Evolutionary conservation across 306 rosid species (phyloP), one percentile per base, ranked within the genome.

Genomic region (Elaeagnus macrophylla): DNA sequence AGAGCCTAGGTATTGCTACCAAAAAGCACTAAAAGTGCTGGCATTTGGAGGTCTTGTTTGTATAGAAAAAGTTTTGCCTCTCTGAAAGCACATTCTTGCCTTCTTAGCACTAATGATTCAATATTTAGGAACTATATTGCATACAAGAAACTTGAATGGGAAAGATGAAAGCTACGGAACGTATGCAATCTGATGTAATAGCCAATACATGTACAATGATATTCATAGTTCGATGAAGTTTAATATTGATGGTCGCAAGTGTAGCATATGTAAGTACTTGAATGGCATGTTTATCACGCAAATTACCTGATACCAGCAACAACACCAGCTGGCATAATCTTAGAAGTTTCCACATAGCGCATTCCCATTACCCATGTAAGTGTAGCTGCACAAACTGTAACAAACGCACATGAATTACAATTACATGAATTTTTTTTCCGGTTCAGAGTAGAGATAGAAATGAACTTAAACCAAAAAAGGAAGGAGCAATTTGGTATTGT

Each of bases 281-380:
- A 42, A 11, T 12, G 9, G 19, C 49, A 45, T 54, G 36, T 38
- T 12, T 38, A 64, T 18, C 32, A 54, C 59, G 49, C 54, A n/a
- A 48, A 50, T 66, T 72, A 85, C 97, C 93, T 89, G 59, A 89
- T 59, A 60, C 86, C 97, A 13, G 97, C 93, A 14, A 89, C 79
- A 65, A 89, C 37, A 53, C 93, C 97, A 64, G 97, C 84, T 12
- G 97, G 97, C 93, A 89, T 85, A 58, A 89, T 17, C 84, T 89
- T 89, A 5, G 84, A 82, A 46, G 95, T 85, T 54, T 68, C 70
- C 75, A 89, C 0, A 54, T 89, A 85, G 2, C 95, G 83, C 67
- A 80, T 84, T 16, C 93, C 97, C 97, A 89, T 89, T 54, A 80
- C 69, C 75, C 73, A 80, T 14, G 95, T 78, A 57, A 89, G 72